A percentile compares a stretch with the other conserved stretches of the same genome.
Conservation (phyloP, 768 basidiomycete species). For the Podaxis sp. region DNA sequence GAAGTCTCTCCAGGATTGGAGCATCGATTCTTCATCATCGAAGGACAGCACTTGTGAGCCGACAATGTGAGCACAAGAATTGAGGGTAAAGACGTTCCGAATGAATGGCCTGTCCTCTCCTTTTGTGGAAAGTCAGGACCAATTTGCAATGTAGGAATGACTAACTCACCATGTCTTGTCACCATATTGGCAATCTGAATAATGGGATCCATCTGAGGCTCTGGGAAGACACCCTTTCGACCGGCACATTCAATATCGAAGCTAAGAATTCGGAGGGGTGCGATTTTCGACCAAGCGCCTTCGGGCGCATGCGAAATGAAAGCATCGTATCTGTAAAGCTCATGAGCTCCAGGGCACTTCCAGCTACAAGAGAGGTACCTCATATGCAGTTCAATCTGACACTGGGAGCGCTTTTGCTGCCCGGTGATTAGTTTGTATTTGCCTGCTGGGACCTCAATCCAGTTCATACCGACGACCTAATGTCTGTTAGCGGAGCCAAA, state of each 20-base stretch:
- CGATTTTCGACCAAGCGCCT: constrained; percentile 87
- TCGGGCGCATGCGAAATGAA: constrained; percentile 92
- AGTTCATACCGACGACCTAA: constrained; percentile 97
- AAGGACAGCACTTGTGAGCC: constrained; percentile 94
- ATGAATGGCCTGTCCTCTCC: constrained; percentile 93
- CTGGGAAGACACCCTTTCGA: constrained; percentile 95
- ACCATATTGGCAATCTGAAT: constrained; percentile 99
- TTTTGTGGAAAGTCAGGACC: constrained; percentile 23
- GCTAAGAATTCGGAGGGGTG: constrained; percentile 89
- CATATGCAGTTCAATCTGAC: constrained; percentile 84
- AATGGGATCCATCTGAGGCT: constrained; percentile 85
- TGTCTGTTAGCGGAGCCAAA: not conserved
- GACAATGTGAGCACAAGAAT: constrained; percentile 91
- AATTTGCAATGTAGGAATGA: not conserved
- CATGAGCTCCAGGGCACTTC: not conserved
- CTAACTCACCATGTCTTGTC: constrained; percentile 80
- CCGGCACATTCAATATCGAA: constrained; percentile 99
- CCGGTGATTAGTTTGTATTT: constrained; percentile 64
- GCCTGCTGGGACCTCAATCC: constrained; percentile 89
- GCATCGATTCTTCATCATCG: constrained; percentile 67
- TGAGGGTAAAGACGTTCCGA: constrained; percentile 93
- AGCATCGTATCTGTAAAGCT: constrained; percentile 58
- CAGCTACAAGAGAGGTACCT: constrained; percentile 38
- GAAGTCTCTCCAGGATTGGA: constrained; percentile 87
- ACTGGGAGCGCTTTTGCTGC: constrained; percentile 65